Evolutionary conservation across 768 basidiomycete species (phyloP).

Genomic region (Hygrophorus pudorinus): DNA sequence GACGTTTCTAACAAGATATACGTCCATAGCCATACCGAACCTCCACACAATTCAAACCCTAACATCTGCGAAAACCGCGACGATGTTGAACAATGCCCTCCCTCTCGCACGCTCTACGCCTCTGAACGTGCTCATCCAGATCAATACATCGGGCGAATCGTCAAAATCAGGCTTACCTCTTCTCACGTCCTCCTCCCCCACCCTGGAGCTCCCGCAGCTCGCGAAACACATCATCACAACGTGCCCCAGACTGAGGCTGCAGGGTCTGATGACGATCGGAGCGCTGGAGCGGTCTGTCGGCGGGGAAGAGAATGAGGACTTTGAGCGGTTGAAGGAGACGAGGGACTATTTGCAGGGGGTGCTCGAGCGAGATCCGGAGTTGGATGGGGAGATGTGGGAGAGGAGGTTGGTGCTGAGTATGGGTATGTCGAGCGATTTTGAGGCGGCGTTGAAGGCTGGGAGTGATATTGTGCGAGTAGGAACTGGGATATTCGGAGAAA

Average conservation of each 20-base stretch:
- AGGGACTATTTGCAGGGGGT: conserved; percentile 44
- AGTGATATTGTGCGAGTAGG: conserved; percentile 88
- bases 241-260: conserved; percentile 69
- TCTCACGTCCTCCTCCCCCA: conserved; percentile 23
- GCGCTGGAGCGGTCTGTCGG: conserved; percentile 60
- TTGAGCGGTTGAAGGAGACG: conserved; percentile 56
- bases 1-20: neutral
- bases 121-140: conserved; percentile 79
- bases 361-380: conserved; percentile 22
- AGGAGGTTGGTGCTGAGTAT: conserved; percentile 61
- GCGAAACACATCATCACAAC: conserved; percentile 57
- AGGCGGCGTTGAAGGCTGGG: conserved; percentile 72
- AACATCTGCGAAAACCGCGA: conserved; percentile 72
- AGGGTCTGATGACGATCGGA: conserved; percentile 97
- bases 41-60: conserved; percentile 82
- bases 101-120: conserved; percentile 42
- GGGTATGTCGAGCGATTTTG: conserved; percentile 98
- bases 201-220: conserved; percentile 51
- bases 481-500: conserved; percentile 77
- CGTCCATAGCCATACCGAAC: conserved; percentile 68
- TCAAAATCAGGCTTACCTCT: conserved; percentile 80
- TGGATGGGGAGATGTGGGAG: conserved; percentile 34
- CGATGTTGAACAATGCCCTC: conserved; percentile 66
- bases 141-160: conserved; percentile 94
- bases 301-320: conserved; percentile 54